Evolutionary conservation across 176 grass and related monocot species (phyloP), one percentile per base, ranked within the genome.

Genomic region (Otatea glauca): DNA sequence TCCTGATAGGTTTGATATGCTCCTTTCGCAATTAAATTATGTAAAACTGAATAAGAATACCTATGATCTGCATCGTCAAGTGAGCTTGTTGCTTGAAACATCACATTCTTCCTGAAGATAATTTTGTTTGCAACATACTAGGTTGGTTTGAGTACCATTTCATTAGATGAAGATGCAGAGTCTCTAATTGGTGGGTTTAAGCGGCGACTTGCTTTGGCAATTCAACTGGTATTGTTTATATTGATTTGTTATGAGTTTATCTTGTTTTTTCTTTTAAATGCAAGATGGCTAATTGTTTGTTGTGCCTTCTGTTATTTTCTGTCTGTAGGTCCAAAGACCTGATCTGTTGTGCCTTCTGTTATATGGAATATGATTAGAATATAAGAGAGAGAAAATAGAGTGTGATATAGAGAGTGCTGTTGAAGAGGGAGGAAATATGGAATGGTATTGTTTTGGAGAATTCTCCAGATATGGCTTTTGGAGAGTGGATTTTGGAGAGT

Each of bases 311-410:
- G 8, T 75, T 41, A 43, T 86, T 56, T 86, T 80, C 29, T 61
- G 15, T 87, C 83, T 93, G 14, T 83, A 98, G 93, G 93, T 92
- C 87, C 93, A 95, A 74, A 95, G 78, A 63, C 96, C 93, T 55
- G 87, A 93, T 88, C 70, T 98, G 7, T 87, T 98, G 55, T 75
- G 29, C 29, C 29, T 29, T 29, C 29, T 29, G 29, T 29, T 29
- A 29, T 29, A 29, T 29, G 29, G 29, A 29, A 29, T 29, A 29
- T 29, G 29, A 29, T 29, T 29, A 29, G 29, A 29, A 29, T 29
- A 29, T 29, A 29, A 1, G 1, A 29, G 29, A 29, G 29, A 29
- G 29, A 29, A 0, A 29, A 29, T 29, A 29, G 29, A 29, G 29
- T 29, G 29, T 29, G 29, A 29, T 29, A 29, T 29, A 1, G 29